Conservation (phyloP, 495 filamentous ascomycete genomes). For the Penicillium canescens region DNA sequence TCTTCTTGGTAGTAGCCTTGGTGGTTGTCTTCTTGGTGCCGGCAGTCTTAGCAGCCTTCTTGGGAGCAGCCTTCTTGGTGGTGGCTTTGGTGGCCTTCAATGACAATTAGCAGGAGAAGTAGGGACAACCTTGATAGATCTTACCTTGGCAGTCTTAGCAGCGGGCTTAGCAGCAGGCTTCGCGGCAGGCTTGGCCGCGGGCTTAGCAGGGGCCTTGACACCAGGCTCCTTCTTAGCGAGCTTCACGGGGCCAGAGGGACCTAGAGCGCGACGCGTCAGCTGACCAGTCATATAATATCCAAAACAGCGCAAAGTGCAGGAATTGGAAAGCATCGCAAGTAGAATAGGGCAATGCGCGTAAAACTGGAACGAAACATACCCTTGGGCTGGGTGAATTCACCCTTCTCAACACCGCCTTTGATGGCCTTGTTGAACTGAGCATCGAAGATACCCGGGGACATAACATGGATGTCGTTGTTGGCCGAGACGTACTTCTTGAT, state of each 20-base stretch:
- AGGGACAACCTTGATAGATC: conserved; percentile 2
- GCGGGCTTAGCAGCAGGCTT: conserved; percentile 49
- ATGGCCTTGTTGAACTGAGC: conserved; percentile 92
- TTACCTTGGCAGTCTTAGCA: conserved; percentile 49
- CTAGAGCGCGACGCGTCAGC: conserved; percentile 54
- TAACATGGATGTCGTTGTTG: conserved; percentile 83
- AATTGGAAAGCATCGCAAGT: not conserved
- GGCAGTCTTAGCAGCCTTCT: conserved; percentile 36
- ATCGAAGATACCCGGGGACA: conserved; percentile 75
- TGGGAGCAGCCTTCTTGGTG: conserved; percentile 47
- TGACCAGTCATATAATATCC: not conserved
- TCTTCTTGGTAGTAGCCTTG: conserved; percentile 43
- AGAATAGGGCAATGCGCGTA: conserved; percentile 3
- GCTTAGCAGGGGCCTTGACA: conserved; percentile 46
- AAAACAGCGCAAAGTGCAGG: conserved; percentile 6
- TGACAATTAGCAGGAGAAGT: conserved; percentile 6
- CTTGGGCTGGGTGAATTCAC: conserved; percentile 90
- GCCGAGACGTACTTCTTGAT: conserved; percentile 98
- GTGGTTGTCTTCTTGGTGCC: conserved; percentile 33
- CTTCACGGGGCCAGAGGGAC: conserved; percentile 93
- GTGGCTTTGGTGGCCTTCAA: conserved; percentile 49
- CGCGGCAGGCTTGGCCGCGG: conserved; percentile 41
- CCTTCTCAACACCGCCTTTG: conserved; percentile 84
- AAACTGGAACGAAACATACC: conserved; percentile 58
- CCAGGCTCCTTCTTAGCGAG: conserved; percentile 76